phyloP scores from a whole-genome alignment of 306 rosid genomes.

The Senna siamea region DNA sequence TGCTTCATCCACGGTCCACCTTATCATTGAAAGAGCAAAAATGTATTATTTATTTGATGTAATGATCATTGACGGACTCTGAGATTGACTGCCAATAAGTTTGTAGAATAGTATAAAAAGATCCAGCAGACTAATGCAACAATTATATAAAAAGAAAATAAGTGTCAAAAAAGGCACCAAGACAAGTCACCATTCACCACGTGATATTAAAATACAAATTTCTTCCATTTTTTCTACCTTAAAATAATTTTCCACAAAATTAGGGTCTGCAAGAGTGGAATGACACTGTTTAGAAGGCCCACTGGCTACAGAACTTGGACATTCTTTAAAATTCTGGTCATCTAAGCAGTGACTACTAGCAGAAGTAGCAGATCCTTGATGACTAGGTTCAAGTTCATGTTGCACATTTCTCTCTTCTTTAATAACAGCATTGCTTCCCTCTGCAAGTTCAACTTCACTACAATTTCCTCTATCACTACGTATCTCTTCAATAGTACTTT shows the following conservation, averaged over 20 bases:
- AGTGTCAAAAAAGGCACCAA: conserved; percentile 12
- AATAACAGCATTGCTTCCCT: conserved; percentile 42
- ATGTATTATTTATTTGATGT: background rate
- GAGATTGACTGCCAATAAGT: conserved; percentile 13
- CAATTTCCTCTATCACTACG: conserved; percentile 41
- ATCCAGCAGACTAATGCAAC: conserved; percentile 11
- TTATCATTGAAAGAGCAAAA: conserved; percentile 19
- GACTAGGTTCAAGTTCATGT: conserved; percentile 47
- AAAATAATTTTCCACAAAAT: conserved; percentile 92
- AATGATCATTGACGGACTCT: background rate
- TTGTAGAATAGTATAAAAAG: conserved; percentile 21
- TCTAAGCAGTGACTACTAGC: conserved; percentile 42
- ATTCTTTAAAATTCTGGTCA: conserved; percentile 39
- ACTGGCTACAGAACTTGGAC: conserved; percentile 44
- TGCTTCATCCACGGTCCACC: conserved; percentile 30
- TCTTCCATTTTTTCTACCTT: conserved; percentile 62
- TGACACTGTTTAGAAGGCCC: conserved; percentile 61
- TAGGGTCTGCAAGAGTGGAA: conserved; percentile 75
- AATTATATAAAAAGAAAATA: conserved; percentile 5
- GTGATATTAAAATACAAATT: conserved; percentile 10
- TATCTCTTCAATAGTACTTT: conserved; percentile 39
- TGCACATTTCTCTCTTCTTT: conserved; percentile 40
- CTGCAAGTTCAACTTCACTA: conserved; percentile 42
- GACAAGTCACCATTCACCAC: conserved; percentile 20
- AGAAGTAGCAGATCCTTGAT: conserved; percentile 50